Percentiles rank a stretch among this genome's conserved stretches.
These are phyloP conservation scores for Cornus controversa DNA, from an alignment of 148 eudicot species.

Conservation along the genomic window DNA sequence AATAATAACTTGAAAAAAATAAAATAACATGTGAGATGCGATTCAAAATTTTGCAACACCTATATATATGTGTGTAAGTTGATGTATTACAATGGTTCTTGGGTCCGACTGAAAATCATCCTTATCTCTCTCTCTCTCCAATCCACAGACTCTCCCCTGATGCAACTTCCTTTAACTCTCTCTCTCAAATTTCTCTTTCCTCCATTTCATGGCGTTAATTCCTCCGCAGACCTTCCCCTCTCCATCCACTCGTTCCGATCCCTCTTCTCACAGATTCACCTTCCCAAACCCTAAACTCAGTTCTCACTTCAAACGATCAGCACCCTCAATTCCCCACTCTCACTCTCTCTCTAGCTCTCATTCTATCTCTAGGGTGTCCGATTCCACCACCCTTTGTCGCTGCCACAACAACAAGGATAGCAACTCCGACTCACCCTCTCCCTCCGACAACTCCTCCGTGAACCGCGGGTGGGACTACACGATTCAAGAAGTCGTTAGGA, in stretches of 20 bases:
- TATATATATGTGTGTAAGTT: neutral
- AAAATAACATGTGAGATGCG: too few relatives aligned
- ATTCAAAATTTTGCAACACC: too few relatives aligned
- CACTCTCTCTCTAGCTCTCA: conserved; percentile 11
- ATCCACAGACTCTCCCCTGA: neutral
- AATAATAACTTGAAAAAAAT: too few relatives aligned
- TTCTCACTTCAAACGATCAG: conserved; percentile 22
- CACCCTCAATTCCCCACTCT: conserved; percentile 14
- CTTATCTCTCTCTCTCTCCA: neutral
- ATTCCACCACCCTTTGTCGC: conserved; percentile 42
- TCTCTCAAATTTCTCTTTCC: conserved; percentile 3
- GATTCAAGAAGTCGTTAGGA: too few relatives aligned
- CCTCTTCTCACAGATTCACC: conserved; percentile 31
- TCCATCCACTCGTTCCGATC: conserved; percentile 40
- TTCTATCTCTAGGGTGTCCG: conserved; percentile 22
- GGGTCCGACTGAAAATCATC: neutral
- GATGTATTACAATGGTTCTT: neutral
- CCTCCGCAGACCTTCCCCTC: conserved; percentile 50
- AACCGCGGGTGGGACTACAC: conserved; percentile 45
- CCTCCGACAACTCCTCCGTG: conserved; percentile 22
- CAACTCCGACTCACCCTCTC: conserved; percentile 19
- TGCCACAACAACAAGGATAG: conserved; percentile 24
- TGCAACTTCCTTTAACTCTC: neutral
- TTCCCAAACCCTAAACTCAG: conserved; percentile 25
- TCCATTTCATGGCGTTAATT: conserved; percentile 54